Base-by-base conservation (phyloP, 2,329 filamentous ascomycete species). In the Venturia effusa region DNA sequence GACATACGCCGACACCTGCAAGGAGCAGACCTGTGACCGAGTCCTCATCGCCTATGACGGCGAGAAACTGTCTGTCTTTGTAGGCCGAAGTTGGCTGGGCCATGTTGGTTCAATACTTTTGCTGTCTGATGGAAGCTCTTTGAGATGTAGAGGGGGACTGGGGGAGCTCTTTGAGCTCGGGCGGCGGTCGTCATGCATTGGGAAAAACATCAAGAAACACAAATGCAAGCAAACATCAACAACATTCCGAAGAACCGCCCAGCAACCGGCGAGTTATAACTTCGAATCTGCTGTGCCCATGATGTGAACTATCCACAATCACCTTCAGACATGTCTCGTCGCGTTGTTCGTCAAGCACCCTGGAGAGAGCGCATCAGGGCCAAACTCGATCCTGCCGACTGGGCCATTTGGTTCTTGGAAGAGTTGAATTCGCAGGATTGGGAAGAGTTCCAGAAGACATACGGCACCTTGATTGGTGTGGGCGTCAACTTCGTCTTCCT, bases 41-140 rank as follows among this genome's bases (percentile, higher is more conserved):
- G 79, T 95, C 90, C 85, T 99, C 94, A 76, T 99, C 94, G 62
- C 94, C 94, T 74, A 99, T 99, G 60, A 99, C 93, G 68, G 94
- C 94, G 65, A 99, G 85, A 74, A 99, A 96, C 78, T 99, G 89
- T 71, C 94, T 85, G 78, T 97, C 92, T 79, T 85, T 85, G 76
- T 84, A 86, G 68, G 82, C 79, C 66, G 84, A 80, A 60, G 78
- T 74, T 64, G 83, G 78, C 68, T 84, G 79, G 70, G 85, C 82
- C 85, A 88, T 60, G 40, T 32, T 43, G n/a, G 13, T 22, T 24
- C 17, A 24, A 11, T 40, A n/a, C n/a, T n/a, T 17, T 41, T 22
- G 37, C 15, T 41, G 24, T 32, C 3, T 2, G 30, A 6, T 11
- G 19, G 61, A 32, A 63, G 48, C 61, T 63, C 48, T 24, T 22